These are phyloP conservation scores for Cryptosporidium ubiquitum DNA, from an alignment of 169 alveolate genomes.

Conservation along the genomic window DNA sequence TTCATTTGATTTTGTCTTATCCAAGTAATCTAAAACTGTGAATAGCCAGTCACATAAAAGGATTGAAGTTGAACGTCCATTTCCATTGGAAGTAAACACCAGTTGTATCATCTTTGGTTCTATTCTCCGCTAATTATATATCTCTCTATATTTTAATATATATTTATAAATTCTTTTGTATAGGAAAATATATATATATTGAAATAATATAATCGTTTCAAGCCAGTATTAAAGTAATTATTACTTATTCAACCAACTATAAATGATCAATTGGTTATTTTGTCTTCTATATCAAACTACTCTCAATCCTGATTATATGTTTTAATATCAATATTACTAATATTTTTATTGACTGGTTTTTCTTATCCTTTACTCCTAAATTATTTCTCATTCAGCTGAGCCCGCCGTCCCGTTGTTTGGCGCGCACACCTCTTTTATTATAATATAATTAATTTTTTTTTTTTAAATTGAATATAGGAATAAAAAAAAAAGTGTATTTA, in stretches of 20 bases:
- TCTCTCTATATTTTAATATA: not conserved
- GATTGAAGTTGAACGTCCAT: constrained; percentile 51
- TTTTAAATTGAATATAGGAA: not conserved
- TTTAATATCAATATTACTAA: not conserved
- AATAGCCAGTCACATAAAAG: constrained; percentile 69
- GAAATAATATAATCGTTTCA: not conserved
- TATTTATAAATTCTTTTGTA: too few species aligned
- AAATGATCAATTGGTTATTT: not conserved
- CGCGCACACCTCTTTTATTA: not conserved
- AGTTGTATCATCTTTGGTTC: constrained; percentile 20
- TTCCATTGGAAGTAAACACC: constrained; percentile 40
- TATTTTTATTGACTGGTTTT: not conserved
- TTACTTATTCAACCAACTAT: not conserved
- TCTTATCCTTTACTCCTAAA: constrained; percentile 11
- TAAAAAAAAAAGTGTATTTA: not conserved
- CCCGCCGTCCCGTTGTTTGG: constrained; percentile 48
- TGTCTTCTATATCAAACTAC: not conserved
- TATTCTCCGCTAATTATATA: not conserved
- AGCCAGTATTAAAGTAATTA: not conserved
- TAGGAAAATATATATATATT: too few species aligned
- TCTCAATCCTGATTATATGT: not conserved
- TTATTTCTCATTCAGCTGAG: not conserved
- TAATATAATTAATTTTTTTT: too few species aligned
- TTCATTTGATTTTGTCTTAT: constrained; percentile 14
- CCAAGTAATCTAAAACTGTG: constrained; percentile 30